Evolutionary conservation across 2,329 filamentous ascomycete species (phyloP).

Genomic region (Fonsecaea pugnacius): DNA sequence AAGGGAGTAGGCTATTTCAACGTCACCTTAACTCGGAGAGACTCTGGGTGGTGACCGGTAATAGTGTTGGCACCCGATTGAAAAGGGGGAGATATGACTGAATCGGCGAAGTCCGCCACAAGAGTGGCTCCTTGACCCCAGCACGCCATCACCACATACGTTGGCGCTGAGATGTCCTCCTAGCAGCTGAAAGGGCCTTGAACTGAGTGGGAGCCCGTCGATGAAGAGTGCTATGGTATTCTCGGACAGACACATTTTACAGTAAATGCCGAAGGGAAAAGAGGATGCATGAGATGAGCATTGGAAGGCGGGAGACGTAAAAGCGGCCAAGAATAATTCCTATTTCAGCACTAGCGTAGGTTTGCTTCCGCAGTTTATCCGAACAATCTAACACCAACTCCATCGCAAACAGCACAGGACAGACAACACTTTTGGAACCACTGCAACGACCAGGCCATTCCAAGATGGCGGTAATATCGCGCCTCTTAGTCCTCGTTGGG

Average conservation of each 20-base stretch:
- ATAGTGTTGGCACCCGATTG: neutral
- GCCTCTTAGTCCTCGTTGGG: slow-evolving; percentile 72
- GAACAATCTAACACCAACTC: neutral
- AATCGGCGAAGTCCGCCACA: slow-evolving; percentile 8
- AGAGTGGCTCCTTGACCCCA: neutral
- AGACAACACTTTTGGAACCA: neutral
- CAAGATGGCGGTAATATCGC: slow-evolving; percentile 73
- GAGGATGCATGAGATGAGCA: neutral
- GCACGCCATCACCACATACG: slow-evolving; percentile 6
- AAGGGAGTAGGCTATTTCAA: neutral
- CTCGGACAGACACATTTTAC: neutral
- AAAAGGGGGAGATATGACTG: neutral
- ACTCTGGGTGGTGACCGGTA: neutral
- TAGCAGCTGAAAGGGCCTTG: neutral
- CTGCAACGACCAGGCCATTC: slow-evolving; percentile 1
- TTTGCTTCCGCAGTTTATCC: neutral
- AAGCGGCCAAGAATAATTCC: neutral
- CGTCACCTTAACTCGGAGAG: neutral
- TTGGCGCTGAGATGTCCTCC: neutral
- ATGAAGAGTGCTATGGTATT: neutral
- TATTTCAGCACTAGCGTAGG: neutral
- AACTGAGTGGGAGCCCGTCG: neutral
- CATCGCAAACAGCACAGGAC: neutral
- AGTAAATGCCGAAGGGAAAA: neutral
- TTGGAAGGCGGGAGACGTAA: neutral